Evolutionary conservation across 805 yeast genomes (phyloP).

Genomic region (Kuraishia ogatae): DNA sequence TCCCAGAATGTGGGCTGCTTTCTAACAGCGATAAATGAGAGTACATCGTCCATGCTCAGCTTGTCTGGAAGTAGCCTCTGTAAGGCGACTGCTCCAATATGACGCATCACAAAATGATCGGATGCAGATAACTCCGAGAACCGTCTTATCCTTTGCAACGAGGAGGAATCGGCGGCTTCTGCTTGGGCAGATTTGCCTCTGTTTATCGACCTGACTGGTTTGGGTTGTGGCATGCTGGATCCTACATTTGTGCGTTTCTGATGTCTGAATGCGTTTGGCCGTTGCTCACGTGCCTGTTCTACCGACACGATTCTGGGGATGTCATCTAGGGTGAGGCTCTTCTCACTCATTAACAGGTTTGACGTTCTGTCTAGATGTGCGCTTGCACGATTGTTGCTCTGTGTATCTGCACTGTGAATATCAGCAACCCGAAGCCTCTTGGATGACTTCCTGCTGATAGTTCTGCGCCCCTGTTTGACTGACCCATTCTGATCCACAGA

Average conservation of each 20-base stretch:
- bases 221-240: conserved; percentile 26
- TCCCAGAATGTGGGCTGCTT: conserved; percentile 45
- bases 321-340: conserved; percentile 86
- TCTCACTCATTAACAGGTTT: conserved; percentile 67
- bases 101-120: conserved; percentile 53
- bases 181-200: background rate
- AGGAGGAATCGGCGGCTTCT: background rate
- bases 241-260: conserved; percentile 35
- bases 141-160: conserved; percentile 31
- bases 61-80: conserved; percentile 22
- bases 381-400: conserved; percentile 12
- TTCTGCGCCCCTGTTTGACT: background rate
- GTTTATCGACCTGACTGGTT: conserved; percentile 13
- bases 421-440: conserved; percentile 20
- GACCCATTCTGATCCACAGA: conserved; percentile 9
- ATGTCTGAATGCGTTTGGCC: conserved; percentile 88
- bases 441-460: conserved; percentile 15
- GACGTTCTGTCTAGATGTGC: conserved; percentile 51
- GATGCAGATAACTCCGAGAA: conserved; percentile 54
- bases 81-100: conserved; percentile 48
- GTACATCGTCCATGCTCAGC: conserved; percentile 28
- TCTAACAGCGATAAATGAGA: conserved; percentile 31
- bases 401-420: conserved; percentile 16
- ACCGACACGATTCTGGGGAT: conserved; percentile 96
- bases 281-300: conserved; percentile 87